phyloP scores from a whole-genome alignment of 140 eudicot species.

The Stevia rebaudiana region DNA sequence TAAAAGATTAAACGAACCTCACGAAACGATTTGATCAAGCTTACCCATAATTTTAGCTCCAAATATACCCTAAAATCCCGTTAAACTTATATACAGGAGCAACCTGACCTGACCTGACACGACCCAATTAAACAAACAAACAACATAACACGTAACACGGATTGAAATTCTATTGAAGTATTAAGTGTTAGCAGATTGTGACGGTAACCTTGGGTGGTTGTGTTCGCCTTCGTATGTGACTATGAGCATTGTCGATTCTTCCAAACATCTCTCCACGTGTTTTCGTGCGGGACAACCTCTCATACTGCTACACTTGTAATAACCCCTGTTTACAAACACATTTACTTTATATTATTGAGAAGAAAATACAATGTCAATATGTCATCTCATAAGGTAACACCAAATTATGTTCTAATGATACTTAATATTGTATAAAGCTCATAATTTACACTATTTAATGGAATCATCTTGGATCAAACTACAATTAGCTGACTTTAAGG shows the following conservation, averaged over 20 bases:
- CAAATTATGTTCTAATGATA: background rate
- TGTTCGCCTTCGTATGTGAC: slow-evolving; percentile 94
- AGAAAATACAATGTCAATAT: background rate
- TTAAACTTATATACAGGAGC: slow-evolving; percentile 43
- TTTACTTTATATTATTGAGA: background rate
- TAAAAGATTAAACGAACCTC: slow-evolving; percentile 16
- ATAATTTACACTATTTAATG: background rate
- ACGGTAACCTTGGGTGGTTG: slow-evolving; percentile 68
- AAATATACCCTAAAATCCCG: slow-evolving; percentile 23
- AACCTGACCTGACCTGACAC: too few relatives aligned
- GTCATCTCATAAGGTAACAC: background rate
- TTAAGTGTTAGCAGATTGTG: slow-evolving; percentile 57
- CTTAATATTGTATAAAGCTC: background rate
- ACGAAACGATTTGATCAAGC: background rate
- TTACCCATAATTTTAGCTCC: slow-evolving; percentile 25
- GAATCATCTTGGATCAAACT: background rate
- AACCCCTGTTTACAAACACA: slow-evolving; percentile 50
- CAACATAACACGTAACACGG: background rate
- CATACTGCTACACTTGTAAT: slow-evolving; percentile 88
- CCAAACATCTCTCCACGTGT: slow-evolving; percentile 83
- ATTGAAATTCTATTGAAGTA: slow-evolving; percentile 6
- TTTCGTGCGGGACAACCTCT: slow-evolving; percentile 94
- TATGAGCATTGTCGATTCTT: slow-evolving; percentile 74
- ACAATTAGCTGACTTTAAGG: background rate
- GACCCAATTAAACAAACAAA: slow-evolving; percentile 13